phyloP scores from a whole-genome alignment of 768 basidiomycete species.

The Gymnopilus dilepis region DNA sequence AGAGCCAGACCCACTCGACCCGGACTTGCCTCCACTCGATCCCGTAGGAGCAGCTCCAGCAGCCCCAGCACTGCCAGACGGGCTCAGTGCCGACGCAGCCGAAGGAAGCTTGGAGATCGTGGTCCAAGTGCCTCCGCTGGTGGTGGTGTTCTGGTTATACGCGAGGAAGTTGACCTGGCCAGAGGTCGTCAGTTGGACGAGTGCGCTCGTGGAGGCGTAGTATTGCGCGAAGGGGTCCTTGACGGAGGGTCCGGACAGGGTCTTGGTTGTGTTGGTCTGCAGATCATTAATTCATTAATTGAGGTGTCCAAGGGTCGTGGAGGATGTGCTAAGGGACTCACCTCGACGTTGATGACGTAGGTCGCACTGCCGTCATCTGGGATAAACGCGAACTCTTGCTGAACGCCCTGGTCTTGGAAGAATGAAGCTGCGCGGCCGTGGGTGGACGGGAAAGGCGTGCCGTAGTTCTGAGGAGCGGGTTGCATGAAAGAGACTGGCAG shows the following conservation, averaged over 20 bases:
- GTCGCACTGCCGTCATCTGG: constrained; percentile 74
- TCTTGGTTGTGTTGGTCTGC: constrained; percentile 33
- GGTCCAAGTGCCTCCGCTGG: constrained; percentile 28
- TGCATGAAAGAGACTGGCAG: constrained; percentile 78
- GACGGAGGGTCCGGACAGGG: constrained; percentile 29
- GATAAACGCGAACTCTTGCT: constrained; percentile 63
- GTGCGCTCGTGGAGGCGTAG: constrained; percentile 29
- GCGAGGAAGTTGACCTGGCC: constrained; percentile 30
- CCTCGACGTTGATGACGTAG: constrained; percentile 65
- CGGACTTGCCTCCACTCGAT: not conserved
- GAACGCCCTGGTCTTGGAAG: constrained; percentile 64
- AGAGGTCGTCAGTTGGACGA: constrained; percentile 30
- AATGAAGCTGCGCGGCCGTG: constrained; percentile 76
- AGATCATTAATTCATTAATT: not conserved
- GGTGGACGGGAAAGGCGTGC: constrained; percentile 63
- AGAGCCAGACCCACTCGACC: not conserved
- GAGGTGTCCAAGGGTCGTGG: too few species aligned
- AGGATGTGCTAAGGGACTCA: constrained; percentile 25
- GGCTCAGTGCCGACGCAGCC: not conserved
- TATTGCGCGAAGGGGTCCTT: constrained; percentile 29
- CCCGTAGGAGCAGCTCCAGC: constrained; percentile 5
- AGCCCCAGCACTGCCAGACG: not conserved
- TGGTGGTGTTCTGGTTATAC: constrained; percentile 29
- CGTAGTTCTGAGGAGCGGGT: constrained; percentile 67
- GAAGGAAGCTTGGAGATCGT: constrained; percentile 25